A percentile compares a stretch with the other conserved stretches of the same genome.
phyloP scores from a whole-genome alignment of 176 grass and related monocot species.

The Tillandsia fasciculata region DNA sequence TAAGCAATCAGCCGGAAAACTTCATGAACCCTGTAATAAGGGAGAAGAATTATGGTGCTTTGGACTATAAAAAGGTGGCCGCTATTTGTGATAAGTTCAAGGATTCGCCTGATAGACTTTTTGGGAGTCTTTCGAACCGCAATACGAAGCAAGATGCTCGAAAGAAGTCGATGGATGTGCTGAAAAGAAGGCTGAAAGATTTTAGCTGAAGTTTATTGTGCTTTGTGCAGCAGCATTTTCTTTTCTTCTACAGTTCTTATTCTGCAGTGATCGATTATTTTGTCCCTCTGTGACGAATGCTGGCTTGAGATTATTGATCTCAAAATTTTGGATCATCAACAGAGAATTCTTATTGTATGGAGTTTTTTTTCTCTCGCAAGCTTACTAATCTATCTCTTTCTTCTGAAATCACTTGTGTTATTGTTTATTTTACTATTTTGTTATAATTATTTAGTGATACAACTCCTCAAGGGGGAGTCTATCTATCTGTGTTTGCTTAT shows the following conservation, averaged over 20 bases:
- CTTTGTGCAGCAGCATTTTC: not conserved
- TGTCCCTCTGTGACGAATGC: not conserved
- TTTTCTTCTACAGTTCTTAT: not conserved
- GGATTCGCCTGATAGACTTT: slow-evolving; percentile 70
- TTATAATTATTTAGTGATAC: too few relatives aligned
- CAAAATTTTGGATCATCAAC: not conserved
- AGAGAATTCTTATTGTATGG: not conserved
- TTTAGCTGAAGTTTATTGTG: slow-evolving; percentile 43
- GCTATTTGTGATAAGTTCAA: slow-evolving; percentile 81
- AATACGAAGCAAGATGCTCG: slow-evolving; percentile 52
- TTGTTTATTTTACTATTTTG: not conserved
- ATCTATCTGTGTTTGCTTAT: too few relatives aligned
- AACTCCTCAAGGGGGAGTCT: too few relatives aligned
- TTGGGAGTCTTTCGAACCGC: slow-evolving; percentile 70
- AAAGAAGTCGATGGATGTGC: slow-evolving; percentile 87
- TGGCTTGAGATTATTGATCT: not conserved
- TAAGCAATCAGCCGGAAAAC: slow-evolving; percentile 89
- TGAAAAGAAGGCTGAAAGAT: slow-evolving; percentile 89
- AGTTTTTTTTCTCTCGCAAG: not conserved
- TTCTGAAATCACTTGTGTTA: not conserved
- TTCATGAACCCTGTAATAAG: slow-evolving; percentile 93
- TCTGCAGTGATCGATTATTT: not conserved
- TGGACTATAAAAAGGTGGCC: slow-evolving; percentile 81
- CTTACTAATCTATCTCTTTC: not conserved
- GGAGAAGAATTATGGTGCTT: slow-evolving; percentile 60